Evolutionary conservation across 495 filamentous ascomycete species (phyloP).

Genomic region (Penicillium ochrochloron): DNA sequence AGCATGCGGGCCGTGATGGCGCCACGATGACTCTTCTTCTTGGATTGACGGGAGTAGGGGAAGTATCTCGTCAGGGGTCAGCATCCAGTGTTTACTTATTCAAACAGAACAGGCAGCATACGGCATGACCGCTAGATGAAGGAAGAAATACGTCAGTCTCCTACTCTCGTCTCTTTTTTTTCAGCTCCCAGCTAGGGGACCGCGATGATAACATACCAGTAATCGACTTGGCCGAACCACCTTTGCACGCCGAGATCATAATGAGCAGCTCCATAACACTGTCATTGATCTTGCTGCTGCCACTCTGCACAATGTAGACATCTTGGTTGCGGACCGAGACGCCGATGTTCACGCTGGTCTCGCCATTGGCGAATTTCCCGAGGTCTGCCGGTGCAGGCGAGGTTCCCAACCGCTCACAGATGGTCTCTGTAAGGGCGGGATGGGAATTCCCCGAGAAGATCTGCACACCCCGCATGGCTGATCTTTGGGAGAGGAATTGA

Average conservation of each 20-base stretch:
- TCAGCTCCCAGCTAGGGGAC: background rate
- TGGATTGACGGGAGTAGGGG: constrained; percentile 97
- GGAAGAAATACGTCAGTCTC: constrained; percentile 30
- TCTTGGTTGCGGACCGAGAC: constrained; percentile 96
- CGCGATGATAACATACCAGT: constrained; percentile 67
- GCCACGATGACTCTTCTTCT: constrained; percentile 97
- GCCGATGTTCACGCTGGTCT: constrained; percentile 93
- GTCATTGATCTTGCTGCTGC: constrained; percentile 96
- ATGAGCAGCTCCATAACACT: constrained; percentile 98
- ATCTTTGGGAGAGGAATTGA: constrained; percentile 12
- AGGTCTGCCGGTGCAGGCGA: constrained; percentile 66
- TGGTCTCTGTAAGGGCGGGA: constrained; percentile 67
- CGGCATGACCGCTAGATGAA: constrained; percentile 81
- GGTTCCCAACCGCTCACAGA: constrained; percentile 73
- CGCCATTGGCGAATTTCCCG: constrained; percentile 83
- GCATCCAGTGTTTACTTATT: constrained; percentile 40
- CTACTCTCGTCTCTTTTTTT: background rate
- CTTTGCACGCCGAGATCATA: constrained; percentile 98
- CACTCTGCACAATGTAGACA: constrained; percentile 98
- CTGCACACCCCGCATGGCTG: constrained; percentile 66
- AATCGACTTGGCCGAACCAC: constrained; percentile 95
- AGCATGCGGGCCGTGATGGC: constrained; percentile 97
- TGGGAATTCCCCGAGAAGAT: constrained; percentile 76
- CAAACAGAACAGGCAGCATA: constrained; percentile 51
- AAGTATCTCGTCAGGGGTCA: constrained; percentile 72